Base-by-base conservation (phyloP, 2,329 filamentous ascomycete genomes). In the Bipolaris oryzae region DNA sequence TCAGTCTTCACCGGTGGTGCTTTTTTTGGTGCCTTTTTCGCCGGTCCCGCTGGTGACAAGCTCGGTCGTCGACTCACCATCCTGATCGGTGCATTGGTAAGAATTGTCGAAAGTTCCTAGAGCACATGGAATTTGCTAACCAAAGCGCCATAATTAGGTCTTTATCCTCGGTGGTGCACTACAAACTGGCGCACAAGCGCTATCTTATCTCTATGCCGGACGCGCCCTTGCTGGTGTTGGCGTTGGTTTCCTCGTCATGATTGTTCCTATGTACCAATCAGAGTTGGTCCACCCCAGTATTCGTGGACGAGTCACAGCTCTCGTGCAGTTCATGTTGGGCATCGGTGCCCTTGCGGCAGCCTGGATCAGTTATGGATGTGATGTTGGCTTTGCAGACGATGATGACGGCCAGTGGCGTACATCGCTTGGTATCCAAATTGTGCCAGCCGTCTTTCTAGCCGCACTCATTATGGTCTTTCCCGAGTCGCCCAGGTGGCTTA, bases 241-340 rank as follows among this genome's bases (percentile, higher is more conserved):
- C 61, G 83, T 88, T 50, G 86, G 86, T 9, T 79, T 85, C 52
- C 76, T 88, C 7, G 81, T 82, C 61, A 88, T 87, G 85, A 85
- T 88, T 59, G 79, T 89, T 35, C 86, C 90, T 2, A 76, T 93
- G 0, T 94, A 92, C 72, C 90, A 93, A 71, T 89, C 89, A 20
- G 91, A 95, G 69, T 82, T 94, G 21, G 87, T 88, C 3, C 91
- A 94, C 71, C 91, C 91, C 1, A 84, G 83, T 55, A 94, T 94
- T 67, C 85, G 91, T 73, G 91, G 90, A 11, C 81, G 87, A 60
- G 84, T 95, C 31, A 92, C 89, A 0, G 84, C 86, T 28, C 79
- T 94, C 3, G 90, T 93, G 73, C 90, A 93, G 67, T 92, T 93
- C 70, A 93, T 93, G 89, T 74, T 94, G 49, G 90, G 90, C 1